phyloP scores from a whole-genome alignment of 2,329 filamentous ascomycete species.

The Gremmenia infestans region DNA sequence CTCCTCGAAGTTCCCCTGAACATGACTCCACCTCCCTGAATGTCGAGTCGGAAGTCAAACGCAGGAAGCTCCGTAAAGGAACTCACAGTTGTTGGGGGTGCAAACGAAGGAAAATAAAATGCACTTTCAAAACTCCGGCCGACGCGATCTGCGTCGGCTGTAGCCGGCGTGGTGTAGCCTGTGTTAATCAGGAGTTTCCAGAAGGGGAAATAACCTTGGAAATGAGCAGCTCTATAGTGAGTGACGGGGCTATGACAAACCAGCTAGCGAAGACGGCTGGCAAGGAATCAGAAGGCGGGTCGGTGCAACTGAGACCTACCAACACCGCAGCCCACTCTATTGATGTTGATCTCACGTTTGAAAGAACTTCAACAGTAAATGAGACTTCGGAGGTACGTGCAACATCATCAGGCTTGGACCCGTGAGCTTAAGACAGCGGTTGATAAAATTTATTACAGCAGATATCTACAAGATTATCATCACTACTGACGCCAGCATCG shows the following conservation, averaged over 20 bases:
- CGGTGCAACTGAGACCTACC: background rate
- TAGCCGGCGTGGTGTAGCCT: conserved; percentile 36
- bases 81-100: conserved; percentile 53
- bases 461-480: background rate
- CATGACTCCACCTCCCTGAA: no score
- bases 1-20: no score
- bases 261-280: background rate
- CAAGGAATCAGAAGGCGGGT: background rate
- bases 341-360: no score
- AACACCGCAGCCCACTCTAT: no score
- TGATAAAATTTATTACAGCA: background rate
- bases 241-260: conserved; percentile 19
- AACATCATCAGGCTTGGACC: no score
- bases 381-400: no score
- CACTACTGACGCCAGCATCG: background rate
- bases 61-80: conserved; percentile 46
- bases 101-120: conserved; percentile 48
- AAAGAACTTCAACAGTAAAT: no score
- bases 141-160: conserved; percentile 40
- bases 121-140: conserved; percentile 34
- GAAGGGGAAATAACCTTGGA: conserved; percentile 28
- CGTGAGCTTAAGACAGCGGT: no score
- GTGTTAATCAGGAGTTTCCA: conserved; percentile 45
- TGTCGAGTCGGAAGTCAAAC: conserved; percentile 22
- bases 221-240: conserved; percentile 19